phyloP scores from a whole-genome alignment of 2,329 filamentous ascomycete genomes.

The Penicillium griseofulvum region DNA sequence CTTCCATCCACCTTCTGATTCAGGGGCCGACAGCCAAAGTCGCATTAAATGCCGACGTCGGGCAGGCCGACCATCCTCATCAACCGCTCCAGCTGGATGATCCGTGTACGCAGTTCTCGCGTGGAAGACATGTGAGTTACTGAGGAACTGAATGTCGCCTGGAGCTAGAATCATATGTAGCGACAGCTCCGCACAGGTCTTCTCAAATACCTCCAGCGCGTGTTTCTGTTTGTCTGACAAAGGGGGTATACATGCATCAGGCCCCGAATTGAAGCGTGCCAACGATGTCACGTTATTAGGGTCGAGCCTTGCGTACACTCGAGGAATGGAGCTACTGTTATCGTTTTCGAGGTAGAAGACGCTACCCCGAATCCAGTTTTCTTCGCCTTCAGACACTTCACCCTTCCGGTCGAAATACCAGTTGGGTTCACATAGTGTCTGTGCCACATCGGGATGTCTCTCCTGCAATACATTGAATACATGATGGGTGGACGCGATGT shows the following conservation, averaged over 20 bases:
- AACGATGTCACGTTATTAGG: constrained; percentile 77
- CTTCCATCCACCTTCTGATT: constrained; percentile 29
- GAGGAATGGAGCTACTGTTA: constrained; percentile 47
- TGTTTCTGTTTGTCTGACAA: constrained; percentile 26
- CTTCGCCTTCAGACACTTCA: constrained; percentile 70
- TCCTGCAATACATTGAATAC: constrained; percentile 75
- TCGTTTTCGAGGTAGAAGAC: constrained; percentile 74
- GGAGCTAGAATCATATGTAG: constrained; percentile 29
- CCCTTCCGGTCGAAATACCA: constrained; percentile 93
- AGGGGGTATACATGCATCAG: constrained; percentile 25
- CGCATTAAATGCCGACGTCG: constrained; percentile 29
- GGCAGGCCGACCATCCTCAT: constrained; percentile 19
- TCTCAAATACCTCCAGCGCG: constrained; percentile 26
- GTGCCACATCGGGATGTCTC: constrained; percentile 72
- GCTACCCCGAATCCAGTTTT: constrained; percentile 66
- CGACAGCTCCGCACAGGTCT: constrained; percentile 23
- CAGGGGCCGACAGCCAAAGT: constrained; percentile 26
- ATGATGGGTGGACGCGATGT: constrained; percentile 71
- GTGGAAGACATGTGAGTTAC: constrained; percentile 29
- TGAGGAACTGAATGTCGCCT: constrained; percentile 30
- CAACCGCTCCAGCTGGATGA: constrained; percentile 22
- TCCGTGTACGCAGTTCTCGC: constrained; percentile 29
- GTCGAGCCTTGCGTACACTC: constrained; percentile 69
- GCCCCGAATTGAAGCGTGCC: constrained; percentile 62
- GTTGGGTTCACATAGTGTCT: constrained; percentile 67